phyloP scores from a whole-genome alignment of 176 grass and related monocot species.

The Chrysopogon serrulatus region DNA sequence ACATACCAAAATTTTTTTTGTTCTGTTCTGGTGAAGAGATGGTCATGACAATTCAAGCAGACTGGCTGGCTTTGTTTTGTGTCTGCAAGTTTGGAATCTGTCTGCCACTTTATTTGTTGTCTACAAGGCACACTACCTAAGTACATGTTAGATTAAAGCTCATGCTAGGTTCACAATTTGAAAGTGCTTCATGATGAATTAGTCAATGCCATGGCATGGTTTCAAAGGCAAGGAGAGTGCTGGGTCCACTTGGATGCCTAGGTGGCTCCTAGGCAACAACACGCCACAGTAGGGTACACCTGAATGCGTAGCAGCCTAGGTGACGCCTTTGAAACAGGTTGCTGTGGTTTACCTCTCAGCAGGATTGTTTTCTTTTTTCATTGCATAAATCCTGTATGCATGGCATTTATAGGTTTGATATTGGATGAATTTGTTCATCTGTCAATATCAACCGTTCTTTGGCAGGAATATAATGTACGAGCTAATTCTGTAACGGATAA shows the following conservation, averaged over 20 bases:
- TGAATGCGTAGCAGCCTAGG: background rate
- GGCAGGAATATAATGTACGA: conserved; percentile 95
- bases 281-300: background rate
- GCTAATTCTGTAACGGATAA: conserved; percentile 64
- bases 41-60: background rate
- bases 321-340: background rate
- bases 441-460: background rate
- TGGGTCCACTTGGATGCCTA: background rate
- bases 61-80: no score
- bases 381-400: background rate
- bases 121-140: background rate
- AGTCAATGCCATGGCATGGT: background rate
- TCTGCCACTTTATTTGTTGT: background rate
- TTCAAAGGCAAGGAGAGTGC: background rate
- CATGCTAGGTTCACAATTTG: background rate
- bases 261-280: background rate
- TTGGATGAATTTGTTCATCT: conserved; percentile 26
- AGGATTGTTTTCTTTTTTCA: background rate
- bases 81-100: conserved; percentile 1
- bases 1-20: background rate
- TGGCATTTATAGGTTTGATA: background rate
- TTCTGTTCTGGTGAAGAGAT: background rate
- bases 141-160: background rate
- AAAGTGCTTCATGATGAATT: background rate
- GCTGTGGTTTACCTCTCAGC: background rate